Conservation (phyloP, 495 filamentous ascomycete genomes). For the Stereocaulon alpinum region DNA sequence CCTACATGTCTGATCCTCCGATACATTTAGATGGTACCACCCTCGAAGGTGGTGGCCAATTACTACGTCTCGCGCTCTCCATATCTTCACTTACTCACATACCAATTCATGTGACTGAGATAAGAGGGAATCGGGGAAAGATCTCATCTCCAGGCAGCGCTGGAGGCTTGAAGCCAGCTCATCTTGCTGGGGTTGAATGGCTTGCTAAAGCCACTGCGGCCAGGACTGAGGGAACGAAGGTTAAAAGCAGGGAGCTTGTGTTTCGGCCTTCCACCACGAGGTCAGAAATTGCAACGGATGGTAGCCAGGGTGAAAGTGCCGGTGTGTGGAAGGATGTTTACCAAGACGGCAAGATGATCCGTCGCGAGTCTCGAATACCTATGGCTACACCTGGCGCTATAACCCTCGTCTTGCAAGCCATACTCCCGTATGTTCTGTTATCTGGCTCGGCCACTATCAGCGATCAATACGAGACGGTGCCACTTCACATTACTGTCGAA, state of each 20-base stretch:
- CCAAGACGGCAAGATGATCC: conserved; percentile 13
- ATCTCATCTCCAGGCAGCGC: conserved; percentile 24
- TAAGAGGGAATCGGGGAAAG: conserved; percentile 54
- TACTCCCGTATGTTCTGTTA: conserved; percentile 63
- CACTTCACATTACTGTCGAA: conserved; percentile 45
- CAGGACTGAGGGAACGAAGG: conserved; percentile 23
- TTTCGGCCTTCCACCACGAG: conserved; percentile 24
- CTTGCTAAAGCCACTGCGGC: conserved; percentile 56
- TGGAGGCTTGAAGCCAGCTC: conserved; percentile 64
- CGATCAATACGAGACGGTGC: conserved; percentile 5
- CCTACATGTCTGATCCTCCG: neutral
- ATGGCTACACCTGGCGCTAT: conserved; percentile 35
- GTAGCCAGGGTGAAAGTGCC: neutral
- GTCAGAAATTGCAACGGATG: neutral
- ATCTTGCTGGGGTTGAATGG: conserved; percentile 56
- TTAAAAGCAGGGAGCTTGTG: conserved; percentile 29
- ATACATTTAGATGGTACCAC: conserved; percentile 54
- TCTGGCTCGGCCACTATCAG: neutral
- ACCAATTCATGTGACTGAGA: conserved; percentile 55
- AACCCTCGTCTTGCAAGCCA: conserved; percentile 67
- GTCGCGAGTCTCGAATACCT: conserved; percentile 23
- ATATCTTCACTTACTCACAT: conserved; percentile 56
- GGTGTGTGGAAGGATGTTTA: conserved; percentile 17
- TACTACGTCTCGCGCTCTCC: conserved; percentile 61
- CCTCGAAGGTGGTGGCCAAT: conserved; percentile 78